phyloP scores from a whole-genome alignment of 306 rosid species.

The Cucurbita maxima region DNA sequence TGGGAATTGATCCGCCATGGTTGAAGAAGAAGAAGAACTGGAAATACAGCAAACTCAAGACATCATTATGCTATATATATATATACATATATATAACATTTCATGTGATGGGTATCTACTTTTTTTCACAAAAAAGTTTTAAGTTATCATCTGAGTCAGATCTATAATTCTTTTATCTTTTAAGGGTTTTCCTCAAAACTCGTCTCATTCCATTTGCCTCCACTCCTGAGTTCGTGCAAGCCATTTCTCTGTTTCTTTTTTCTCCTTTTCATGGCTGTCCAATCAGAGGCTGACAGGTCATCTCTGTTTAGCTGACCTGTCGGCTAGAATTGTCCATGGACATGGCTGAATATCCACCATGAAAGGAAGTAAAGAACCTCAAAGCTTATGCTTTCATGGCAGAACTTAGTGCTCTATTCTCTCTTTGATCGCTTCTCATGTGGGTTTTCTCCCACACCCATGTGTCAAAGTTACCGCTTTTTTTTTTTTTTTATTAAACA shows the following conservation, averaged over 20 bases:
- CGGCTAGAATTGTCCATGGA: conserved; percentile 9
- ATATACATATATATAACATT: too few species aligned
- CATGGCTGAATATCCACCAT: conserved; percentile 25
- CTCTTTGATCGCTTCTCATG: conserved; percentile 22
- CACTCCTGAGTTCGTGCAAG: conserved; percentile 26
- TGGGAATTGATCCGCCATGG: conserved; percentile 44
- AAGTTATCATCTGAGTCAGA: conserved; percentile 25
- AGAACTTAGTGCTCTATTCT: conserved; percentile 10
- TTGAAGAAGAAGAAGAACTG: conserved; percentile 10
- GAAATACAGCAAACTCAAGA: conserved; percentile 9
- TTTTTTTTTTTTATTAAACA: background rate
- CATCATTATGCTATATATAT: background rate
- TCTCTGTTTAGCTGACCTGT: conserved; percentile 20
- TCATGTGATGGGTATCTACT: conserved; percentile 8
- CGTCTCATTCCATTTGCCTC: conserved; percentile 14
- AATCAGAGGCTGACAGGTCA: conserved; percentile 45
- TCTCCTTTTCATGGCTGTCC: background rate
- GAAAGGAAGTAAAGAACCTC: conserved; percentile 20
- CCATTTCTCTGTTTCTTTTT: conserved; percentile 17
- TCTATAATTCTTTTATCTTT: background rate
- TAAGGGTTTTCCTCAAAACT: conserved; percentile 7
- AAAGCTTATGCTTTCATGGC: conserved; percentile 11
- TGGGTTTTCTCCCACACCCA: conserved; percentile 5
- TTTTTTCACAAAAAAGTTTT: conserved; percentile 22
- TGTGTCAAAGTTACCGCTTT: background rate